Base-by-base conservation (phyloP, 2,329 filamentous ascomycete species). In the Aspergillus novofumigatus region DNA sequence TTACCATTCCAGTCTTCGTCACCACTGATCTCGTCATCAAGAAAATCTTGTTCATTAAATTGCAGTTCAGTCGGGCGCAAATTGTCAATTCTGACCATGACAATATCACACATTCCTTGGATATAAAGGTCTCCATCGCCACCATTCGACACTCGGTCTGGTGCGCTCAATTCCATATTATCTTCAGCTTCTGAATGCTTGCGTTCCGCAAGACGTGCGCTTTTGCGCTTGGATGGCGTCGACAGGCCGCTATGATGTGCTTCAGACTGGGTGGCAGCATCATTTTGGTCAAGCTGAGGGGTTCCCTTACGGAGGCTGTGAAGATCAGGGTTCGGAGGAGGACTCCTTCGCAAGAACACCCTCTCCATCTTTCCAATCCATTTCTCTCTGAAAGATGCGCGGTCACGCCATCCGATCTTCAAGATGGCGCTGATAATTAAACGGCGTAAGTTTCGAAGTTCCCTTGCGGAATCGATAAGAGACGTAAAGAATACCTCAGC, bases 401-500 rank as follows among this genome's bases (percentile, higher is more conserved):
- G 85, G 68, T 91, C 85, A 59, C 91, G 87, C 90, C 92, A 96
- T 10, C 80, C 79, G 26, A 89, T 86, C 67, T 92, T 86, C 50
- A 97, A 79, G 72, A 91, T 93, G 1, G 88, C 87, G 66, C 88
- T 90, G 62, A 97, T 83, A 1, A 83, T 81, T 10, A 97, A 77
- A 47, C 82, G 80, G 8, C 91, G 86, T 25, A 97, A 81, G 57
- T 85, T 77, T 0, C 81, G 83, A 23, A 97, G 72, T 2, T 81
- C 74, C 1, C 81, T 77, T 0, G 92, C 91, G 51, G 84, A 85
- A 57, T 92, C 82, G 23, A 93, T 82, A 2, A 97, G 78, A 17
- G 91, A 94, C 44, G 84, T 81, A 64, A 97, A 89, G 65, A 97
- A 90, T 56, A 85, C 86, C 64, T 90, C 85, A 0, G 91, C 91